Base-by-base conservation (phyloP, 1,139 yeast genomes). In the Magnusiomyces fungicola region DNA sequence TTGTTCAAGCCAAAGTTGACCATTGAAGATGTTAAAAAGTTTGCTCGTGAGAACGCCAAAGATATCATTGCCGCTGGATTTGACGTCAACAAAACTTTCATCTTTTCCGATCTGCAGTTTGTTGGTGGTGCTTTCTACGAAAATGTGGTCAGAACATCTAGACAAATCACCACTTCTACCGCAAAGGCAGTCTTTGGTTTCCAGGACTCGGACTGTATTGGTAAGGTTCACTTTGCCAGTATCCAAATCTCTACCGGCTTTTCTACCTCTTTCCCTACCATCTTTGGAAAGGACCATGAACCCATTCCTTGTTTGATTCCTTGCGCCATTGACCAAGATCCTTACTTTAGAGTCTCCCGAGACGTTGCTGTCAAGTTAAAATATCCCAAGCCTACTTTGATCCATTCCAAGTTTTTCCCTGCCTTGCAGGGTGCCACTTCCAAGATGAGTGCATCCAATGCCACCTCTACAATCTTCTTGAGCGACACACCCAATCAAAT, bases 271-370 rank as follows among this genome's bases (percentile, higher is more conserved):
- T 94, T 87, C 77, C 98, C 98, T 2, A 96, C 84, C 58, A 84
- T 94, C 29, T 78, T 94, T 60, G 96, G 88, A 10, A 70, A 83
- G 61, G 89, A 89, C 47, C 74, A 83, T 45, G 83, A 84, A 68
- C 90, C 97, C 1, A 66, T 72, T 42, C 98, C 97, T 53, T 87
- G 96, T 69, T 74, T 94, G 68, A 94, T 94, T 68, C 99, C 99
- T 37, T 94, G 98, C 76, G 99, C 99, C 44, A 94, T 94, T 67
- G 99, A 94, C 67, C 97, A 90, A 72, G 99, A 94, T 68, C 98
- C 99, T 36, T 94, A 94, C 69, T 94, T 94, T 73, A 79, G 99
- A 68, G 95, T 94, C 29, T 87, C 96, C 69, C 79, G 99, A 69
- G 99, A 94, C 66, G 98, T 94, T 56, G 97, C 98, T 24, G 89